Evolutionary conservation across 495 filamentous ascomycete species (phyloP).

Genomic region (Terfezia claveryi): DNA sequence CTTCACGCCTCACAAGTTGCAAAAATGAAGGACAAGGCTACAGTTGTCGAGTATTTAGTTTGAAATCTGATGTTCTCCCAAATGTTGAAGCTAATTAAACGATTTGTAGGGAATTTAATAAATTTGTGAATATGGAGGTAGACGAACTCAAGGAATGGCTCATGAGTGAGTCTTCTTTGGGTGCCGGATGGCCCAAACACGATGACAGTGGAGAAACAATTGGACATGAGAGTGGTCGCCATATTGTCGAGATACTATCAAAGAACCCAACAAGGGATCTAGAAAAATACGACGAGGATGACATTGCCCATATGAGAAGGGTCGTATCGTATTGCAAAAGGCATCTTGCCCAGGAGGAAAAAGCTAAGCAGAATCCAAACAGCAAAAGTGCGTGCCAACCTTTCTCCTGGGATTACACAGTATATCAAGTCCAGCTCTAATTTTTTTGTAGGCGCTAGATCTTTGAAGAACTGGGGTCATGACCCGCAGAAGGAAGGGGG

Average conservation of each 20-base stretch:
- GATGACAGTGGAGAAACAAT: conserved; percentile 39
- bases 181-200: conserved; percentile 34
- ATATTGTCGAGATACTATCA: conserved; percentile 39
- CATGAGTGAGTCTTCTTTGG: conserved; percentile 29
- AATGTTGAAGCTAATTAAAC: neutral
- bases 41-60: neutral
- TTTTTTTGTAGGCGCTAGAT: conserved; percentile 15
- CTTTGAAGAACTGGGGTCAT: conserved; percentile 49
- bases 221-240: conserved; percentile 30
- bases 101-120: conserved; percentile 37
- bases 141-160: conserved; percentile 41
- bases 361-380: conserved; percentile 29
- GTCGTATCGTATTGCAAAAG: conserved; percentile 31
- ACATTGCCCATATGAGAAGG: conserved; percentile 42
- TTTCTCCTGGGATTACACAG: neutral
- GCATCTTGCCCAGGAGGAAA: conserved; percentile 41
- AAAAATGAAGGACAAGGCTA: neutral
- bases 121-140: conserved; percentile 44
- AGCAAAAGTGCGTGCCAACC: conserved; percentile 27
- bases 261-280: conserved; percentile 36
- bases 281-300: conserved; percentile 30
- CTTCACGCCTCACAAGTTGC: neutral
- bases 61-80: neutral
- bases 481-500: conserved; percentile 31
- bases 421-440: neutral